Evolutionary conservation across 805 yeast species (phyloP).

Genomic region (Candida quercuum): DNA sequence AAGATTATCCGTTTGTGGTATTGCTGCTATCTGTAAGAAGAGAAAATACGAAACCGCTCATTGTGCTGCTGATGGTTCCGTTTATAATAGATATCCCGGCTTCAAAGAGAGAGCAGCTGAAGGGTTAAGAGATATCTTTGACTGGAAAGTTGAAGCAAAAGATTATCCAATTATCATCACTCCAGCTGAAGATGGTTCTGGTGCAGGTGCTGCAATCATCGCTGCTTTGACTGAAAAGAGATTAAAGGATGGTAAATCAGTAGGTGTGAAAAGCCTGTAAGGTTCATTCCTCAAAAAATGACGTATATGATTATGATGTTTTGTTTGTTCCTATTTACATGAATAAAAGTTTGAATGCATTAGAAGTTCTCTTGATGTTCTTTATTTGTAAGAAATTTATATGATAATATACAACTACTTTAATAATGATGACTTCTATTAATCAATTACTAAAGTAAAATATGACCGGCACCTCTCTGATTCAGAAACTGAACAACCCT

Average conservation of each 20-base stretch:
- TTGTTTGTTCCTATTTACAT: too few species aligned
- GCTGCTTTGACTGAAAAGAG: slow-evolving; percentile 91
- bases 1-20: slow-evolving; percentile 88
- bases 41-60: slow-evolving; percentile 72
- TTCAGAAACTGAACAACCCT: neutral
- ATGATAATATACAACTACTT: too few species aligned
- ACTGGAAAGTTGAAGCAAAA: slow-evolving; percentile 51
- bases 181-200: slow-evolving; percentile 97
- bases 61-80: slow-evolving; percentile 97
- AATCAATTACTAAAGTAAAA: too few species aligned
- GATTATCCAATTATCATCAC: slow-evolving; percentile 77
- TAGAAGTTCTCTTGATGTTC: too few species aligned
- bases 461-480: too few species aligned
- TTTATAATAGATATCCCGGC: slow-evolving; percentile 87
- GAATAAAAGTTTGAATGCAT: too few species aligned
- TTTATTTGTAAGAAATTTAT: too few species aligned
- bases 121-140: slow-evolving; percentile 85
- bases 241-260: slow-evolving; percentile 61
- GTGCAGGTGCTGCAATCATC: slow-evolving; percentile 97
- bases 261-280: slow-evolving; percentile 42
- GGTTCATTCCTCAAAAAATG: neutral
- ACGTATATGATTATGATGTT: neutral
- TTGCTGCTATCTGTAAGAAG: slow-evolving; percentile 89
- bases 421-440: too few species aligned
- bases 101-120: slow-evolving; percentile 85